Base-by-base conservation (phyloP, 208 protist species). In the Paratrypanosoma confusum region DNA sequence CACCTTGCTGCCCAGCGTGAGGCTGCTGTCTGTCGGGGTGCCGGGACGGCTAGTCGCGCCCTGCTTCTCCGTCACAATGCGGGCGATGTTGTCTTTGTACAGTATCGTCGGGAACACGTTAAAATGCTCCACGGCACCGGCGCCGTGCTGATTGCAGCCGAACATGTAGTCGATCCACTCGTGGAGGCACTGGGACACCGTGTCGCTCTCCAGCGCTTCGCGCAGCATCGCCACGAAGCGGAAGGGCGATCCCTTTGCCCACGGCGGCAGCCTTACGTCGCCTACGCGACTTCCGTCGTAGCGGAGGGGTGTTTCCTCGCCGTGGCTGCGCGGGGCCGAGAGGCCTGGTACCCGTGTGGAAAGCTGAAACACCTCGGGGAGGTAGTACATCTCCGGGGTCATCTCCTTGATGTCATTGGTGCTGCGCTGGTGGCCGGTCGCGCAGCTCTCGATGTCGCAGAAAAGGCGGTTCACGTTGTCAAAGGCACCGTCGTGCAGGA, bases 111-210 rank as follows among this genome's bases (percentile, higher is more conserved):
- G n/a, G n/a, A n/a, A n/a, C n/a, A n/a, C n/a, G n/a, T n/a, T n/a
- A n/a, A n/a, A n/a, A n/a, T n/a, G n/a, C n/a, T n/a, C n/a, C n/a
- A n/a, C 31, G 8, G 89, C 92, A 0, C 32, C 53, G 20, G 44
- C 62, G 5, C 87, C 88, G 10, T 61, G 54, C 46, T 97, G 92
- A 43, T 92, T 90, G 36, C 66, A 73, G 3, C 96, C 96, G 60
- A 98, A 98, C 13, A 98, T 88, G 10, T 98, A 71, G 50, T 98
- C 95, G 23, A 98, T 96, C 95, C 96, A 98, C 11, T 65, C 17
- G 49, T 97, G 86, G 17, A 98, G 31, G 22, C 93, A 45, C 1
- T 49, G 23, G 0, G 74, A 89, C 1, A 97, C 91, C 41, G 90
- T 78, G 23, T 84, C 77, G 13, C 56, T 78, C 58, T 98, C 95